Evolutionary conservation across 2,329 filamentous ascomycete species (phyloP), one percentile per base, ranked within the genome.

Genomic region (Ascochyta lentis): DNA sequence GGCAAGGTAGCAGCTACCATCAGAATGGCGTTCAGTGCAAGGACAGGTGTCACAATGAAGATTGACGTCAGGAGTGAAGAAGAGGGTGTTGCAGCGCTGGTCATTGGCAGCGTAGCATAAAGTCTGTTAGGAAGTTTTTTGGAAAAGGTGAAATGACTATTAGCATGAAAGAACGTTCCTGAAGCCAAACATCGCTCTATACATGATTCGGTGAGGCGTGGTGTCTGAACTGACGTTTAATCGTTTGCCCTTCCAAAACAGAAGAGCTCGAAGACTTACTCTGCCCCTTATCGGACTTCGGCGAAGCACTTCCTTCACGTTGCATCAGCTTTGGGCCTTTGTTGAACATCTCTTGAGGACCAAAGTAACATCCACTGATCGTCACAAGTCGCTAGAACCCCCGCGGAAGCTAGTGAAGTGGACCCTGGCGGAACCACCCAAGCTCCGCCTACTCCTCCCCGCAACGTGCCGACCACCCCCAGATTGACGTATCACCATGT

Each of bases 41-140:
- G 96, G 84, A 89, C 89, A 45, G 95, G 95, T 48, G 92, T 98
- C 24, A 97, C 95, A 55, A 96, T 94, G 71, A 98, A 98, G 85
- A 92, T 99, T 67, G 90, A 89, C 48, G 91, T 94, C 58, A 86
- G 95, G 73, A 90, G 90, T 75, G 95, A 99, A 77, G 95, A 99
- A 78, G 91, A 95, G 73, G 91, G 91, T 52, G 87, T 99, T 71
- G 92, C 95, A 59, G 84, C 87, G 57, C 82, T 96, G 76, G 86
- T 98, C 58, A 85, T 97, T 74, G 90, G 87, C 65, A 92, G 91
- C 68, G 88, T 97, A 74, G 88, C 90, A 75, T 96, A 86, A 57
- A 10, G 31, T 37, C 12, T 15, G 33, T 33, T 40, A 39, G 39
- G 26, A 31, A 19, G 39, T n/a, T 8, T 33, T 41, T 40, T 42